These are phyloP conservation scores for Solanum medicagineum DNA, from an alignment of 257 asterid genomes.

Conservation along the genomic window DNA sequence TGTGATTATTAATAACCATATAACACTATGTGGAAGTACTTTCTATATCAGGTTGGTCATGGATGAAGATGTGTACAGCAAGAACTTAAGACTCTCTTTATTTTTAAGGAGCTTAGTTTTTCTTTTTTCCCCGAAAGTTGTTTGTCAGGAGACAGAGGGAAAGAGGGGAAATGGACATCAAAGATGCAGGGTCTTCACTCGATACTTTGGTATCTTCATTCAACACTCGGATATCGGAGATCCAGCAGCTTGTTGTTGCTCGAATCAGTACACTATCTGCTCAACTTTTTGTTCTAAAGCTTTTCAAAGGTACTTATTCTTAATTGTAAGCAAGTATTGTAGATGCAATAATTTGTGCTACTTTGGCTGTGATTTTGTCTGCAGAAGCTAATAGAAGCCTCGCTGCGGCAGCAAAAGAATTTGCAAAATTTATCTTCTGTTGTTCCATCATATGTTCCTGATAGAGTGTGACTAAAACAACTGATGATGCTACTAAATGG, in stretches of 20 bases:
- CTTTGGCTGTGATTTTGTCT: neutral
- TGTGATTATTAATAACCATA: neutral
- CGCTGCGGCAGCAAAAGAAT: conserved; percentile 63
- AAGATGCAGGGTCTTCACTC: conserved; percentile 70
- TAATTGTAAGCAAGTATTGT: too few species aligned
- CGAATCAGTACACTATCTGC: conserved; percentile 51
- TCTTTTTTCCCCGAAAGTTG: neutral
- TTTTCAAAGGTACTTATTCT: too few species aligned
- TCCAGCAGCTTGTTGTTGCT: conserved; percentile 84
- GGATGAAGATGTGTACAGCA: neutral
- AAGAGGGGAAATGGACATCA: conserved; percentile 39
- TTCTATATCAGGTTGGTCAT: neutral
- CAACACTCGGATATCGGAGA: conserved; percentile 70
- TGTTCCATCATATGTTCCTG: conserved; percentile 52
- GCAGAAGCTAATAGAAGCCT: conserved; percentile 80
- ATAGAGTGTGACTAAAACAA: conserved; percentile 16
- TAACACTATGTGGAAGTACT: neutral
- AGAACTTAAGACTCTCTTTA: neutral
- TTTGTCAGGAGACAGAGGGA: neutral
- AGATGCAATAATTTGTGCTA: neutral
- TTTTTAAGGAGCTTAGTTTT: neutral
- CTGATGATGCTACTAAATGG: conserved; percentile 36
- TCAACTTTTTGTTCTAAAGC: neutral
- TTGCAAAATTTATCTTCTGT: conserved; percentile 48
- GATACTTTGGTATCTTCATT: conserved; percentile 64